phyloP scores from a whole-genome alignment of 192 early-diverging fungal genomes.

The Coemansia sp. region DNA sequence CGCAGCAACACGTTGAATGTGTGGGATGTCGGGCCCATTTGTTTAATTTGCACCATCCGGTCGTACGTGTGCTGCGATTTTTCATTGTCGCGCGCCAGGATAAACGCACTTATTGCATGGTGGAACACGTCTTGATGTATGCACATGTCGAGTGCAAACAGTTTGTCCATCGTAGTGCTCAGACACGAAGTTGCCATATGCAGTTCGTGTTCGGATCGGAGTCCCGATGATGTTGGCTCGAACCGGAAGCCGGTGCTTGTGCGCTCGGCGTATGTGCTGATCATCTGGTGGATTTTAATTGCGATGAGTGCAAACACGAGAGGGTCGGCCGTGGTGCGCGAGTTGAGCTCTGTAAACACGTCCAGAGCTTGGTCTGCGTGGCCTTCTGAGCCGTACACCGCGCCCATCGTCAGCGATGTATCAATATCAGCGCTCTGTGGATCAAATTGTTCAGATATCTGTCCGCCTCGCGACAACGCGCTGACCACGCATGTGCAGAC shows the following conservation, averaged over 20 bases:
- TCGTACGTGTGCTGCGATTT: conserved; percentile 29
- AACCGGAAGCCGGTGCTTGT: background rate
- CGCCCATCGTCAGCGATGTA: conserved; percentile 4
- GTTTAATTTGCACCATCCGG: conserved; percentile 18
- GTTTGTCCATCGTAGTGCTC: background rate
- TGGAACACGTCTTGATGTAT: conserved; percentile 38
- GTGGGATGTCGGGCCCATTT: conserved; percentile 30
- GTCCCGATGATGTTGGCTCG: background rate
- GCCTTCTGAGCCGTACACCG: conserved; percentile 2
- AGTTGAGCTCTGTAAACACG: conserved; percentile 10
- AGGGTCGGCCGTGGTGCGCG: background rate
- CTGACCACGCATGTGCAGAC: conserved; percentile 15
- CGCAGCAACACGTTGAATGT: conserved; percentile 35
- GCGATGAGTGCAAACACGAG: conserved; percentile 19
- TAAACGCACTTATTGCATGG: conserved; percentile 34
- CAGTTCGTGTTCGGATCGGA: conserved; percentile 2
- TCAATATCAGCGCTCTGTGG: background rate
- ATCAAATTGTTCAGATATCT: background rate
- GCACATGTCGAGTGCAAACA: background rate
- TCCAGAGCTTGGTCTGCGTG: conserved; percentile 9
- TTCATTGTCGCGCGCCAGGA: conserved; percentile 20
- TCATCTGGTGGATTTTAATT: conserved; percentile 15
- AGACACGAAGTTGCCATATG: conserved; percentile 7
- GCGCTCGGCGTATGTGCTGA: background rate
- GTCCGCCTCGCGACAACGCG: conserved; percentile 17